Evolutionary conservation across 257 asterid genomes (phyloP).

Genomic region (Verbena officinalis): DNA sequence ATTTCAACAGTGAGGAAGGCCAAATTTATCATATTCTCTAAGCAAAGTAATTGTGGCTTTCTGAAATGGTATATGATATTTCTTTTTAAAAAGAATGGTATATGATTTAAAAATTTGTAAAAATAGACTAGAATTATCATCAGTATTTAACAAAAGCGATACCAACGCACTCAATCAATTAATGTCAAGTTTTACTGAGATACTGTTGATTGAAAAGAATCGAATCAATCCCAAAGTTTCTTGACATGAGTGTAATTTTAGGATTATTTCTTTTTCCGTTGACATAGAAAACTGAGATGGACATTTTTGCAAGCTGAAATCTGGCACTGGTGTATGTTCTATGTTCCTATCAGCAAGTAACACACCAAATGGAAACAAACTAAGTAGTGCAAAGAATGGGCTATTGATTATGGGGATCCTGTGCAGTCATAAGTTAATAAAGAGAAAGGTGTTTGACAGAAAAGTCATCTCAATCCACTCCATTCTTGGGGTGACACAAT

Average conservation of each 20-base stretch:
- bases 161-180: background rate
- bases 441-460: background rate
- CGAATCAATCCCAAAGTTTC: background rate
- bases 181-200: background rate
- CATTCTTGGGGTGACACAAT: background rate
- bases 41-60: slow-evolving; percentile 8
- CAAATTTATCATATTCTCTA: slow-evolving; percentile 13
- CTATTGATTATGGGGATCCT: background rate
- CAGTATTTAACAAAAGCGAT: background rate
- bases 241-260: background rate
- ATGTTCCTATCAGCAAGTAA: background rate
- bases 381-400: background rate
- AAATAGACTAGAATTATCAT: too few relatives aligned
- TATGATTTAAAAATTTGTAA: background rate
- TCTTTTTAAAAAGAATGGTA: too few relatives aligned
- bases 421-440: background rate
- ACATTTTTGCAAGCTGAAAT: background rate
- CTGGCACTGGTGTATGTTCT: background rate
- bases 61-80: slow-evolving; percentile 9
- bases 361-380: slow-evolving; percentile 1
- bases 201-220: background rate
- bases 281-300: background rate
- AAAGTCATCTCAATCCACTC: slow-evolving; percentile 4
- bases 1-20: background rate
- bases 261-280: background rate